phyloP scores from a whole-genome alignment of 202 grass and related monocot species.

The Panicum hallii region DNA sequence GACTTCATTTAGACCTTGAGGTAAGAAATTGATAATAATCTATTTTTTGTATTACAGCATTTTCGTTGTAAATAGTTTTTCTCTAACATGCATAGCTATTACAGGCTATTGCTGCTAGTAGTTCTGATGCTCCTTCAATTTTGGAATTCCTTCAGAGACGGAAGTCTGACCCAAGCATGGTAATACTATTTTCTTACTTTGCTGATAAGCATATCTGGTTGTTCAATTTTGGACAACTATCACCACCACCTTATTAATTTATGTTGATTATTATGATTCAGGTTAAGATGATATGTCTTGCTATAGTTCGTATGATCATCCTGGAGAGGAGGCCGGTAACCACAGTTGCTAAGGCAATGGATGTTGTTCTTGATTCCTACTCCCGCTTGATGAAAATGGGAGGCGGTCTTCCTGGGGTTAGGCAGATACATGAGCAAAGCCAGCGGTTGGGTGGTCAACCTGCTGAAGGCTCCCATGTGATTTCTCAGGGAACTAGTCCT shows the following conservation, averaged over 20 bases:
- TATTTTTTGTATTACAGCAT: conserved; percentile 16
- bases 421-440: conserved; percentile 62
- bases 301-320: conserved; percentile 80
- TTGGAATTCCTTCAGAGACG: conserved; percentile 94
- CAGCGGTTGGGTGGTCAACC: conserved; percentile 52
- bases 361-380: conserved; percentile 89
- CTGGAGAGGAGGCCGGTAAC: conserved; percentile 78
- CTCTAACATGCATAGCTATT: conserved; percentile 35
- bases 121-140: conserved; percentile 84
- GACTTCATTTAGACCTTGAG: conserved; percentile 84
- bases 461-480: conserved; percentile 40
- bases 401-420: conserved; percentile 49
- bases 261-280: conserved; percentile 48
- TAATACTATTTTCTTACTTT: conserved; percentile 53
- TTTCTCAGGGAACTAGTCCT: conserved; percentile 47
- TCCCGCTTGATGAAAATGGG: conserved; percentile 69
- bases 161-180: conserved; percentile 69
- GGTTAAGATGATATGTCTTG: conserved; percentile 82
- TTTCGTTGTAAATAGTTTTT: conserved; percentile 22
- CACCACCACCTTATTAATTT: background rate
- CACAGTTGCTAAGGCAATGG: conserved; percentile 76
- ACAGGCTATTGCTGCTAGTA: conserved; percentile 92
- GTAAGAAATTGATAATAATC: conserved; percentile 47
- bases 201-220: background rate
- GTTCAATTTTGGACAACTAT: conserved; percentile 39